Percentiles rank a stretch among this genome's conserved stretches.
phyloP scores from a whole-genome alignment of 1,284 basidiomycete genomes.

The Ceratobasidium papillatum region DNA sequence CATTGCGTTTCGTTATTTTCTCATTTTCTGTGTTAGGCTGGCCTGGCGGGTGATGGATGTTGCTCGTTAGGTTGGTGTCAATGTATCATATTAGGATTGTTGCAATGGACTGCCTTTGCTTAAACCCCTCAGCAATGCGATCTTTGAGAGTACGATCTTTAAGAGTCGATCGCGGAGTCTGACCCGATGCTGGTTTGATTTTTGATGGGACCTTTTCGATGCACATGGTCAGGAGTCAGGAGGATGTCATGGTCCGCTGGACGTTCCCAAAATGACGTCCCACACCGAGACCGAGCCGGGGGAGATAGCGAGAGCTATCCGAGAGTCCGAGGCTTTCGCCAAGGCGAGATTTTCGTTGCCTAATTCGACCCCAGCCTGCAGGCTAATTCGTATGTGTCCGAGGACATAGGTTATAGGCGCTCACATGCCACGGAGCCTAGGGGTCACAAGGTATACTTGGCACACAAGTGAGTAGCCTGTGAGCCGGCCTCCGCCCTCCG shows the following conservation, averaged over 20 bases:
- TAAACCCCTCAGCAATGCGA: background rate
- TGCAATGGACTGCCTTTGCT: slow-evolving; percentile 26
- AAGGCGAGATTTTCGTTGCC: background rate
- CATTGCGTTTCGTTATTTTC: slow-evolving; percentile 20
- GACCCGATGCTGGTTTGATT: background rate
- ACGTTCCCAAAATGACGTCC: background rate
- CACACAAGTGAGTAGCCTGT: too few relatives aligned
- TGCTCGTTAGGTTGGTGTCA: background rate
- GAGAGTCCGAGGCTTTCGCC: background rate
- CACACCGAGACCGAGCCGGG: background rate
- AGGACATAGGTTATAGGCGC: background rate
- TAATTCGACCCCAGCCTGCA: background rate
- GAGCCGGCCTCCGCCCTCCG: too few relatives aligned
- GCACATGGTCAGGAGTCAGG: background rate
- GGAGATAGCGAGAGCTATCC: background rate
- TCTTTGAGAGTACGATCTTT: background rate
- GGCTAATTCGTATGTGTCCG: too few relatives aligned
- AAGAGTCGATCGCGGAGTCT: background rate
- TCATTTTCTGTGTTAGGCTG: background rate
- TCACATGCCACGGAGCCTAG: background rate
- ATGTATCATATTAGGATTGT: slow-evolving; percentile 32
- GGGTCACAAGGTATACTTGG: background rate
- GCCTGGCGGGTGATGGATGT: background rate
- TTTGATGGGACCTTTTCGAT: background rate
- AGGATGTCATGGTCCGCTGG: background rate